Evolutionary conservation across 2,329 filamentous ascomycete species (phyloP), one percentile per base, ranked within the genome.

Genomic region (Paraconiothyrium sp.): DNA sequence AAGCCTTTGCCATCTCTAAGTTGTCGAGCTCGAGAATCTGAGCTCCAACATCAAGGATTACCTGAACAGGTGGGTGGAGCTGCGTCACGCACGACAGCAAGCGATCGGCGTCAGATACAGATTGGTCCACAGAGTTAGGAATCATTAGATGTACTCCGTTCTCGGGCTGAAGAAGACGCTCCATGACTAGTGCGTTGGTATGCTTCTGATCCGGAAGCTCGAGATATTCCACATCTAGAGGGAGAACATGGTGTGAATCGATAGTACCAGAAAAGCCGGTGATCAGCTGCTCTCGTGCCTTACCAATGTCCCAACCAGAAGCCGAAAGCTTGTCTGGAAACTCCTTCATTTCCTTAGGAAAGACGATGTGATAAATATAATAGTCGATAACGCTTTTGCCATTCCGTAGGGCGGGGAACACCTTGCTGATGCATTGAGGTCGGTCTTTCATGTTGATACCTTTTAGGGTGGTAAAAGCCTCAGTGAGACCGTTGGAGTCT

Each of bases 261-360:
- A 88, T 89, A 0, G 90, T 93, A 0, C 90, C 90, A 58, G 87
- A 90, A 68, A 93, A 93, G 0, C 90, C 90, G 0, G 87, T 89
- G 0, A 84, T 88, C 0, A 83, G 80, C 22, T 86, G 77, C 0
- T n/a, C 8, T 58, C 84, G 88, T 4, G 47, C 50, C 46, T 78
- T 72, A 2, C 79, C 86, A 20, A 92, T 78, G 61, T 92, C 89
- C 90, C 89, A 92, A 0, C 88, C 89, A 0, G 89, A 92, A 0
- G 87, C 83, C 0, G 86, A 88, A 0, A 92, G 74, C 61, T 91
- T 92, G 9, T 82, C 59, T 0, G 85, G 84, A 49, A 90, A 92
- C 60, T 91, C 85, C 27, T 84, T 88, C 62, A 86, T 83, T 27
- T 89, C 84, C 39, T 82, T 86, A 0, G 88, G 83, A 64, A 92